phyloP scores from a whole-genome alignment of 2,329 filamentous ascomycete species.

The Ploettnerulaceae sp. region DNA sequence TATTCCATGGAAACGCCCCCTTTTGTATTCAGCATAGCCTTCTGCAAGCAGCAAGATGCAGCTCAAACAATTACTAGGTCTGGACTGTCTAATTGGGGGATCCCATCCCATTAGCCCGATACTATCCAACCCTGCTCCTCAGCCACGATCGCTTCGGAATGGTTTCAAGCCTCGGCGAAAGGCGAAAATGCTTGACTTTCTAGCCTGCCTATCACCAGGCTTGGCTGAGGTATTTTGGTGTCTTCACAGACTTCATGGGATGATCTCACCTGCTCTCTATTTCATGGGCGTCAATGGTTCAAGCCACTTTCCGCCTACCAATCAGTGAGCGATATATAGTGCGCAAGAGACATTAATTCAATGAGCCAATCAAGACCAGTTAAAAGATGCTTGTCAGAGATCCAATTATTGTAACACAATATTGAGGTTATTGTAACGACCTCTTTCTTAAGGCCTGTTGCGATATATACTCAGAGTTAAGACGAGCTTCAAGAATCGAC shows the following conservation, averaged over 20 bases:
- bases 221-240: constrained; percentile 1
- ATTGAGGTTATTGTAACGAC: no score
- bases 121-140: constrained; percentile 9
- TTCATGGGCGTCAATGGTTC: neutral
- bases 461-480: no score
- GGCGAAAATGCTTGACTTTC: constrained; percentile 9
- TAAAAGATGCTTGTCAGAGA: no score
- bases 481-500: no score
- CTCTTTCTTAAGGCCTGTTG: no score
- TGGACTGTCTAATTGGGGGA: no score
- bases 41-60: neutral
- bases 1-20: neutral
- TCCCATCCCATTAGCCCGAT: constrained; percentile 5
- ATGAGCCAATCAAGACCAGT: no score
- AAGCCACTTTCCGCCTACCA: no score
- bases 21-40: constrained; percentile 1
- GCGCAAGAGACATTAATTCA: no score
- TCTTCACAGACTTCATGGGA: neutral
- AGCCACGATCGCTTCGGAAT: constrained; percentile 16
- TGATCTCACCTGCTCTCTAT: neutral
- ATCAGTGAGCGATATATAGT: no score
- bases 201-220: constrained; percentile 4
- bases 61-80: constrained; percentile 3
- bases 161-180: constrained; percentile 11
- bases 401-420: no score